phyloP scores from a whole-genome alignment of 2,329 filamentous ascomycete species.

The Talaromyces sp. region DNA sequence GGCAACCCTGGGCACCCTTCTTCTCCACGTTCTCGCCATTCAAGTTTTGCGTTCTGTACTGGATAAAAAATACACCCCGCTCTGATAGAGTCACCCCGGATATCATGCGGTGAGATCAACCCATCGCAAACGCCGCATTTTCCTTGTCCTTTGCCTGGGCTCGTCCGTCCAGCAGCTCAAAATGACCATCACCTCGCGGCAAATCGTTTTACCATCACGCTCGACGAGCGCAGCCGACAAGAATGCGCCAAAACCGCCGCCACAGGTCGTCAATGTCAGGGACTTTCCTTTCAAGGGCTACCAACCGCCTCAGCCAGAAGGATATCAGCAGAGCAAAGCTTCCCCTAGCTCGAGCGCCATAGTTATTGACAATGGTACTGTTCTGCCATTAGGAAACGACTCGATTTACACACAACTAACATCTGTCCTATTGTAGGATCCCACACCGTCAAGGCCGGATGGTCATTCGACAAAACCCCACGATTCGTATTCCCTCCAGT shows the following conservation, averaged over 20 bases:
- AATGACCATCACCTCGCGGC: conserved; percentile 42
- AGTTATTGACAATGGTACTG: conserved; percentile 91
- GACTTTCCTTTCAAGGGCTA: conserved; percentile 60
- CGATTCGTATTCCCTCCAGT: conserved; percentile 78
- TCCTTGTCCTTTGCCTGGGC: background rate
- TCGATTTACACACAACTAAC: background rate
- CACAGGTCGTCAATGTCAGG: conserved; percentile 48
- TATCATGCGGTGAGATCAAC: background rate
- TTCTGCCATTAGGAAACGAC: conserved; percentile 11
- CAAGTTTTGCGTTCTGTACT: background rate
- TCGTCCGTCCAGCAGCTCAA: conserved; percentile 10
- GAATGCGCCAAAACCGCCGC: conserved; percentile 47
- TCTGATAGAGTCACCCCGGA: background rate
- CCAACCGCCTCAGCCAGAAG: conserved; percentile 57
- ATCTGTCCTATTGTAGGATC: conserved; percentile 56
- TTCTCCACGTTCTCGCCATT: background rate
- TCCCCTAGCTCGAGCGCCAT: conserved; percentile 64
- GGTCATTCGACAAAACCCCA: conserved; percentile 86
- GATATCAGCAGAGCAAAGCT: conserved; percentile 63
- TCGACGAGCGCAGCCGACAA: conserved; percentile 30
- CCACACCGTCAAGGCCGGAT: conserved; percentile 82
- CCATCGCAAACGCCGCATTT: background rate
- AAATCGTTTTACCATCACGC: conserved; percentile 32
- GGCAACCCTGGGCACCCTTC: too few relatives aligned
- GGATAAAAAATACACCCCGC: background rate